Conservation (phyloP, 495 filamentous ascomycete genomes). For the Hyaloscypha hepaticicola region DNA sequence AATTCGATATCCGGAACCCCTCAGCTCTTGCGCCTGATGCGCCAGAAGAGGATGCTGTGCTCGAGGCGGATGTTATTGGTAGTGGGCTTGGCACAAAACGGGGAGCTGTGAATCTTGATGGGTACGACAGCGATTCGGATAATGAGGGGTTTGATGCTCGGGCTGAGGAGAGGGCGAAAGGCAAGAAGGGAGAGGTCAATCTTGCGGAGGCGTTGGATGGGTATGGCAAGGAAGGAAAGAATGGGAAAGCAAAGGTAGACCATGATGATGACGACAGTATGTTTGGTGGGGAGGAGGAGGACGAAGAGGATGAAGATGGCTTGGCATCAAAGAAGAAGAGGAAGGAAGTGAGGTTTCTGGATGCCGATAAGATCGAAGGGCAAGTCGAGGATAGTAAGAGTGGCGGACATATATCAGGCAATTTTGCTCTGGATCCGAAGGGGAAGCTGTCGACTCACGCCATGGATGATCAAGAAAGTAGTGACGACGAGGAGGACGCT, state of each 20-base stretch:
- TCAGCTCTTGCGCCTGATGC: slow-evolving; percentile 78
- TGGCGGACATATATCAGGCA: slow-evolving; percentile 64
- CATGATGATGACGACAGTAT: slow-evolving; percentile 86
- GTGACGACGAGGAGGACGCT: slow-evolving; percentile 70
- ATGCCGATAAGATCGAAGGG: slow-evolving; percentile 76
- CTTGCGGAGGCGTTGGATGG: slow-evolving; percentile 45
- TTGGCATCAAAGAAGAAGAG: slow-evolving; percentile 59
- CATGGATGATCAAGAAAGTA: slow-evolving; percentile 53
- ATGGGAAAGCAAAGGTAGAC: slow-evolving; percentile 33
- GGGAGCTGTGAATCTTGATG: slow-evolving; percentile 90
- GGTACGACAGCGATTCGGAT: slow-evolving; percentile 93
- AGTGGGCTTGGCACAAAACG: slow-evolving; percentile 76
- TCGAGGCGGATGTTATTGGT: slow-evolving; percentile 92
- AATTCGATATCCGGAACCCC: slow-evolving; percentile 94
- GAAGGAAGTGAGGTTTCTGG: slow-evolving; percentile 77
- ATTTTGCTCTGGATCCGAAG: slow-evolving; percentile 47
- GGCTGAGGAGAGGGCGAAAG: slow-evolving; percentile 57
- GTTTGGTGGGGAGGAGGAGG: slow-evolving; percentile 67
- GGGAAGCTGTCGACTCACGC: slow-evolving; percentile 41
- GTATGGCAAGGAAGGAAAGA: slow-evolving; percentile 36
- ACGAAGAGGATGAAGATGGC: slow-evolving; percentile 47
- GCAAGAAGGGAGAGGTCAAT: slow-evolving; percentile 44
- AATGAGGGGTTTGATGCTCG: slow-evolving; percentile 83
- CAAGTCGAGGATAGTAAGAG: slow-evolving; percentile 73
- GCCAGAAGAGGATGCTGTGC: slow-evolving; percentile 73